Conservation (phyloP, 371 early-diverging fungal species). For the Rhizopus microsporus region DNA sequence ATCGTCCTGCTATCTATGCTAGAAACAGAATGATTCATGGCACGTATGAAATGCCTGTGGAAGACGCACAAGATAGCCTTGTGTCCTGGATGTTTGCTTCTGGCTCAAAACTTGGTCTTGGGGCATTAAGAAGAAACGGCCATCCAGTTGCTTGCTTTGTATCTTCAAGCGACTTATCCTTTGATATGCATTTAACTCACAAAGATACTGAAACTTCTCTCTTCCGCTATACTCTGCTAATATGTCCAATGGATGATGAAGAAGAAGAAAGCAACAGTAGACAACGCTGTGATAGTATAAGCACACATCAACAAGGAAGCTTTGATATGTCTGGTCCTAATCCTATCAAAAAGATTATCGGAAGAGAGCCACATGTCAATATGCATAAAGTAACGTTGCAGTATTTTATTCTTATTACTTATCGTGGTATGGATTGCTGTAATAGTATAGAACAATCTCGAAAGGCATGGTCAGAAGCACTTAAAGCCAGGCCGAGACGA, state of each 20-base stretch:
- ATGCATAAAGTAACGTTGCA: constrained; percentile 21
- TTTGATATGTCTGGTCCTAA: constrained; percentile 21
- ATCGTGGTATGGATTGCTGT: constrained; percentile 32
- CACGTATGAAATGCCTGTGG: constrained; percentile 38
- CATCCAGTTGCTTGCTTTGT: constrained; percentile 40
- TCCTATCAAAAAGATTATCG: constrained; percentile 7
- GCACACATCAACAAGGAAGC: constrained; percentile 25
- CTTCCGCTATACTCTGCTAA: constrained; percentile 31
- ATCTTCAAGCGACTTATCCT: constrained; percentile 33
- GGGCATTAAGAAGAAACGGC: constrained; percentile 20
- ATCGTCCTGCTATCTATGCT: constrained; percentile 66
- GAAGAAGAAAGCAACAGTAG: background rate
- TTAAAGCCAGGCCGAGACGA: constrained; percentile 23
- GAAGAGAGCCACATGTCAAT: background rate
- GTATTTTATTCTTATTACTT: constrained; percentile 39
- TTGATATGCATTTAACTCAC: constrained; percentile 12
- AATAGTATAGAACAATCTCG: constrained; percentile 7
- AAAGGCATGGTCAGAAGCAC: constrained; percentile 24
- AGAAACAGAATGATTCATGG: constrained; percentile 63
- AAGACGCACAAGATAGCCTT: constrained; percentile 45
- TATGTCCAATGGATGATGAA: constrained; percentile 20
- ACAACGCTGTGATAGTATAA: constrained; percentile 15
- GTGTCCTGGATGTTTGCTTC: constrained; percentile 69
- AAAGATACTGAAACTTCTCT: constrained; percentile 4
- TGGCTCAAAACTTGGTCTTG: constrained; percentile 66